These are phyloP conservation scores for Clitopilus passeckerianus DNA, from an alignment of 768 basidiomycete species.

Conservation along the genomic window DNA sequence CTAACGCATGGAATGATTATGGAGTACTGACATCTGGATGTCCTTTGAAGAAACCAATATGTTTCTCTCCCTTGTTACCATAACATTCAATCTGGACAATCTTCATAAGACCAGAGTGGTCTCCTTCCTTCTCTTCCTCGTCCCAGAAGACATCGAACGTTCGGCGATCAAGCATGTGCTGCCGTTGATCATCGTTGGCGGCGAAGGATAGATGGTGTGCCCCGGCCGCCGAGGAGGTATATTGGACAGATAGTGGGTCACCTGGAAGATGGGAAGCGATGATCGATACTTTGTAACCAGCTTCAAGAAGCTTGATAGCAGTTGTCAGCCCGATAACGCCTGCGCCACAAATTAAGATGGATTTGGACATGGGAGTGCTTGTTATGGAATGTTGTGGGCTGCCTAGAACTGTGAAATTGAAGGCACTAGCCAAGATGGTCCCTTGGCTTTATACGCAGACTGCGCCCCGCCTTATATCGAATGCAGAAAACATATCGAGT, in stretches of 20 bases:
- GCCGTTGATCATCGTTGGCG: slow-evolving; percentile 8
- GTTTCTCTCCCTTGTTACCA: slow-evolving; percentile 7
- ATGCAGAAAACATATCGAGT: no score
- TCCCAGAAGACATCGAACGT: slow-evolving; percentile 12
- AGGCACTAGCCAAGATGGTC: no score
- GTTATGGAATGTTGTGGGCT: no score
- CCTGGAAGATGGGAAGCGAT: slow-evolving; percentile 8
- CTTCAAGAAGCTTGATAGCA: slow-evolving; percentile 11
- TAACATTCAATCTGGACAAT: slow-evolving; percentile 9
- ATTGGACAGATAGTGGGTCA: slow-evolving; percentile 9
- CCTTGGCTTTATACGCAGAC: no score
- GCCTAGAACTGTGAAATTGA: not conserved
- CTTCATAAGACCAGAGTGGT: slow-evolving; percentile 5
- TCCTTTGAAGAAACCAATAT: slow-evolving; percentile 8
- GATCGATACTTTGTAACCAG: slow-evolving; percentile 3
- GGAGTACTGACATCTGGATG: slow-evolving; percentile 9
- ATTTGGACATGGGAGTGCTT: not conserved
- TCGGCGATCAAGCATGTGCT: slow-evolving; percentile 6
- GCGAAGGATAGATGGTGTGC: slow-evolving; percentile 13
- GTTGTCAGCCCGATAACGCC: slow-evolving; percentile 11
- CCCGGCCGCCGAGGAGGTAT: slow-evolving; percentile 9
- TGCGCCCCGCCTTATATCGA: no score
- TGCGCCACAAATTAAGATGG: slow-evolving; percentile 8
- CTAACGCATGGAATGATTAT: not conserved
- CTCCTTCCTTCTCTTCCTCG: slow-evolving; percentile 10